Evolutionary conservation across 2,329 filamentous ascomycete genomes (phyloP).

Genomic region (Nemania sp.): DNA sequence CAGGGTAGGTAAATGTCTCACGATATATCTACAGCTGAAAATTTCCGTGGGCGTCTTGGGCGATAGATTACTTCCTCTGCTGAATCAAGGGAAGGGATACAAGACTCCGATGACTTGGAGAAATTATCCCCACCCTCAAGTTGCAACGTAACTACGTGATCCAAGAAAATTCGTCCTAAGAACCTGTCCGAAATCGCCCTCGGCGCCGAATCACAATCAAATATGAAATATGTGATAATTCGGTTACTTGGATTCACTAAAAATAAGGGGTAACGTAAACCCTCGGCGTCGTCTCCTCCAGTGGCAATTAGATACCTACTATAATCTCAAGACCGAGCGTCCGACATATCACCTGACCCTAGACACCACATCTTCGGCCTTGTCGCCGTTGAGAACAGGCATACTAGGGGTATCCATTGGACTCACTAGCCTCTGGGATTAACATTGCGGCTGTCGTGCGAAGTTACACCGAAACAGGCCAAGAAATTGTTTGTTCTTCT

Average conservation of each 20-base stretch:
- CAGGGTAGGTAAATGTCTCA: not conserved
- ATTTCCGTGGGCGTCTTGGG: not conserved
- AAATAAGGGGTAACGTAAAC: constrained; percentile 11
- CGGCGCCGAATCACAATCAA: not conserved
- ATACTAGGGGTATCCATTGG: constrained; percentile 2
- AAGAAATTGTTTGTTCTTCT: not conserved
- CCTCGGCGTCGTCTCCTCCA: not conserved
- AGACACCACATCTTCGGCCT: not conserved
- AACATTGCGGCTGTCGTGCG: constrained; percentile 21
- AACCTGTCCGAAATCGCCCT: not conserved
- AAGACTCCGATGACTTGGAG: not conserved
- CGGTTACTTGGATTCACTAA: not conserved
- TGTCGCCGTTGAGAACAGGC: not conserved
- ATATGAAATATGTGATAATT: too few relatives aligned
- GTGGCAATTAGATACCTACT: too few relatives aligned
- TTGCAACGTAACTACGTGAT: not conserved
- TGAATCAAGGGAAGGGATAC: not conserved
- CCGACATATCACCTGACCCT: not conserved
- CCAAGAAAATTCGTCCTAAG: not conserved
- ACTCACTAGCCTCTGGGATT: not conserved
- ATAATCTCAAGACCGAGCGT: not conserved
- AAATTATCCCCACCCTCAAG: not conserved
- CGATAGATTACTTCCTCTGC: not conserved
- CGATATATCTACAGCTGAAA: not conserved
- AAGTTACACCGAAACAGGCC: constrained; percentile 13